Evolutionary conservation across 306 rosid genomes (phyloP).

Genomic region (Sechiopsis laciniata): DNA sequence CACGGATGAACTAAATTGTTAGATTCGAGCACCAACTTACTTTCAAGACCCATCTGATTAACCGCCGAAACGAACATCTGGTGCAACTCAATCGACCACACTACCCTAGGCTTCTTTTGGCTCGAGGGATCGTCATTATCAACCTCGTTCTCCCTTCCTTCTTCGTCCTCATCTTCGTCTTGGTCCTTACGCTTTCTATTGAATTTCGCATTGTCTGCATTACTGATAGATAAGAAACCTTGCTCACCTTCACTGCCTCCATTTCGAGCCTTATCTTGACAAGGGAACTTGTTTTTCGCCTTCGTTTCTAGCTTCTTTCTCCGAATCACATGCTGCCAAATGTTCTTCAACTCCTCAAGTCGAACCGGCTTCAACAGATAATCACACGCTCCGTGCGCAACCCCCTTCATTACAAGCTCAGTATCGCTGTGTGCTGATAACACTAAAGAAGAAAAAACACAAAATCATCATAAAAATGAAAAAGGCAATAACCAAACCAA

Average conservation of each 20-base stretch:
- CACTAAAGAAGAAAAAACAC: conserved; percentile 40
- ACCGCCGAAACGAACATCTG: conserved; percentile 63
- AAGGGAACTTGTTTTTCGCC: conserved; percentile 32
- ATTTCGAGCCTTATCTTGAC: conserved; percentile 26
- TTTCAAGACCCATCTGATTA: conserved; percentile 58
- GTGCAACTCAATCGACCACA: conserved; percentile 70
- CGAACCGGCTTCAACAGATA: conserved; percentile 73
- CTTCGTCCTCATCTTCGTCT: conserved; percentile 51
- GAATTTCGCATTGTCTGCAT: conserved; percentile 26
- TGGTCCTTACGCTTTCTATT: conserved; percentile 51
- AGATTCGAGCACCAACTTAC: conserved; percentile 38
- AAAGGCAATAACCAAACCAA: conserved; percentile 15
- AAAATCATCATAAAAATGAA: neutral
- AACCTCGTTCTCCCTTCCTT: conserved; percentile 35
- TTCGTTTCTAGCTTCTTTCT: conserved; percentile 47
- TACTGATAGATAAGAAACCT: conserved; percentile 28
- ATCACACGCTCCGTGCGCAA: conserved; percentile 77
- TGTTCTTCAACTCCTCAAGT: conserved; percentile 66
- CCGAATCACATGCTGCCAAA: conserved; percentile 83
- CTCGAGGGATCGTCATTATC: conserved; percentile 49
- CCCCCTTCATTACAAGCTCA: conserved; percentile 79
- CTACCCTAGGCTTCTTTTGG: conserved; percentile 61
- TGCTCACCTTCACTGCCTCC: conserved; percentile 30
- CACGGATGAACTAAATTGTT: neutral
- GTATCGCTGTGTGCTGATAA: conserved; percentile 64